Conservation (phyloP, 805 yeast genomes). For the Hanseniaspora thailandica region DNA sequence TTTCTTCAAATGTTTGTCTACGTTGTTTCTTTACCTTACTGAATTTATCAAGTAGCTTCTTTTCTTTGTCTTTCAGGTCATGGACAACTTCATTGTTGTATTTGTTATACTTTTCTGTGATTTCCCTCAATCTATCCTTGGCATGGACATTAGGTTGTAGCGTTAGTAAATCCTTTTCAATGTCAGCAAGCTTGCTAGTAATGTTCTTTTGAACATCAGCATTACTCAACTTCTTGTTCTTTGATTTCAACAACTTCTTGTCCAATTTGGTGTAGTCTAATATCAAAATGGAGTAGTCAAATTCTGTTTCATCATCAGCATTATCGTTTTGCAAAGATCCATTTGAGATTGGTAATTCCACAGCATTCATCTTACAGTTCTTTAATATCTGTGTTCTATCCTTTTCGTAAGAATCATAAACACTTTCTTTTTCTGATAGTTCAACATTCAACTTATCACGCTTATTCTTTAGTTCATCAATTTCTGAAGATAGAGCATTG, state of each 20-base stretch:
- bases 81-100: slow-evolving; percentile 51
- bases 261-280: slow-evolving; percentile 44
- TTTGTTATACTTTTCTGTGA: slow-evolving; percentile 45
- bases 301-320: slow-evolving; percentile 44
- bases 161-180: slow-evolving; percentile 27
- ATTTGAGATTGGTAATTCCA: slow-evolving; percentile 48
- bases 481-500: slow-evolving; percentile 18
- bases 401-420: slow-evolving; percentile 39
- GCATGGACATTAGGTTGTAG: slow-evolving; percentile 79
- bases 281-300: slow-evolving; percentile 31
- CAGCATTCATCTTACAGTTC: slow-evolving; percentile 62
- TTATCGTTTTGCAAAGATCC: slow-evolving; percentile 47
- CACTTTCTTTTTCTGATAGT: slow-evolving; percentile 38
- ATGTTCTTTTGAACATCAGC: slow-evolving; percentile 28
- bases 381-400: slow-evolving; percentile 51
- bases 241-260: slow-evolving; percentile 31
- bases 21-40: slow-evolving; percentile 49
- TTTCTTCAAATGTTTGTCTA: slow-evolving; percentile 50
- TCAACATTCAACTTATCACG: slow-evolving; percentile 28
- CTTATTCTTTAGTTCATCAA: slow-evolving; percentile 29
- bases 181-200: slow-evolving; percentile 31
- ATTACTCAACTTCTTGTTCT: slow-evolving; percentile 14
- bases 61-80: slow-evolving; percentile 49
- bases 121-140: slow-evolving; percentile 58
- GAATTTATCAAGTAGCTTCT: slow-evolving; percentile 43